phyloP scores from a whole-genome alignment of 2,329 filamentous ascomycete species.

The Cytospora mali region DNA sequence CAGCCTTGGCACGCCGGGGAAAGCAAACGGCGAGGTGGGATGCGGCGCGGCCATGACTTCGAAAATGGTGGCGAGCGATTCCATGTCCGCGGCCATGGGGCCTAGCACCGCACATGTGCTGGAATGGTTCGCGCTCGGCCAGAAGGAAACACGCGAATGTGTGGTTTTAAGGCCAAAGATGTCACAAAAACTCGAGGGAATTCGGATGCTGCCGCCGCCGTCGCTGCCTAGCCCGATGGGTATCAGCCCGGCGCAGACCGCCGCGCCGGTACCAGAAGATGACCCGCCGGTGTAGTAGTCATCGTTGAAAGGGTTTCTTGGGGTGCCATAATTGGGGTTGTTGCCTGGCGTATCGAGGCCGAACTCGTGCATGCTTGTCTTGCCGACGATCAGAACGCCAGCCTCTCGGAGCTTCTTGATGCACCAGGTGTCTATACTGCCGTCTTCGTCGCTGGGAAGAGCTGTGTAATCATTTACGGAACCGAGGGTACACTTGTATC shows the following conservation, averaged over 20 bases:
- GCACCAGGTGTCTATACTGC: slow-evolving; percentile 64
- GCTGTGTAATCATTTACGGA: slow-evolving; percentile 62
- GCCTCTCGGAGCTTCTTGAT: slow-evolving; percentile 70
- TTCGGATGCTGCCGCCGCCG: slow-evolving; percentile 73
- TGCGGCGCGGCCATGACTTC: slow-evolving; percentile 67
- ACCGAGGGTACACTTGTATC: slow-evolving; percentile 69
- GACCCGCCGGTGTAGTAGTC: slow-evolving; percentile 77
- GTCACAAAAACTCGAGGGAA: slow-evolving; percentile 72
- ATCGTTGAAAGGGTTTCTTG: slow-evolving; percentile 73
- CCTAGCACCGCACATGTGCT: slow-evolving; percentile 67
- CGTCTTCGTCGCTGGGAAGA: slow-evolving; percentile 40
- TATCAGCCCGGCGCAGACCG: slow-evolving; percentile 68
- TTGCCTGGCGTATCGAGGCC: slow-evolving; percentile 76
- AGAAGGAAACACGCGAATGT: slow-evolving; percentile 65
- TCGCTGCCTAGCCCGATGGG: slow-evolving; percentile 74
- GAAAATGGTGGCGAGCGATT: slow-evolving; percentile 67
- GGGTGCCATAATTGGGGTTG: slow-evolving; percentile 73
- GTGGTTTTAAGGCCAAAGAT: slow-evolving; percentile 75
- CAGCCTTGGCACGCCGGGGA: slow-evolving; percentile 38
- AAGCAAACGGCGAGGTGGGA: slow-evolving; percentile 55
- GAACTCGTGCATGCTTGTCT: slow-evolving; percentile 76
- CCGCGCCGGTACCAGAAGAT: slow-evolving; percentile 73
- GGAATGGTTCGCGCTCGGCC: slow-evolving; percentile 61
- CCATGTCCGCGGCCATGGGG: slow-evolving; percentile 67
- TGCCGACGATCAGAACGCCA: slow-evolving; percentile 72